Conservation (phyloP, 176 grass and related monocot genomes). For the Poa pratensis region DNA sequence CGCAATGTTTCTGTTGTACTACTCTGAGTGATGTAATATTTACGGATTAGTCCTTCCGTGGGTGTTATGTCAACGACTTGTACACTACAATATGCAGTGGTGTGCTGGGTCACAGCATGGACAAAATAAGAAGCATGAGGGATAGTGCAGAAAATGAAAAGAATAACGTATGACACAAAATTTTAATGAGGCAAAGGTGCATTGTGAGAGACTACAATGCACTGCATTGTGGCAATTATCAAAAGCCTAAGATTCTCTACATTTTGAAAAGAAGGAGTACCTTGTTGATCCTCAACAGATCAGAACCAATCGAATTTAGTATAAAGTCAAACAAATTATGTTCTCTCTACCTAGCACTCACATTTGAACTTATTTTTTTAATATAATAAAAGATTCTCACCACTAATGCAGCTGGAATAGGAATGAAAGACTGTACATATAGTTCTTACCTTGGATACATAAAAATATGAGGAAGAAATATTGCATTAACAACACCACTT, state of each 20-base stretch:
- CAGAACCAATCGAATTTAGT: slow-evolving; percentile 57
- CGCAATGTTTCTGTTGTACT: no score
- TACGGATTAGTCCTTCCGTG: no score
- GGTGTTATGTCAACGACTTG: no score
- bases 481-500: slow-evolving; percentile 87
- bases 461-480: slow-evolving; percentile 81
- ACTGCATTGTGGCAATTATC: not conserved
- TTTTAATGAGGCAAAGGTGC: not conserved
- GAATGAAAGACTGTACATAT: not conserved
- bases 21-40: no score
- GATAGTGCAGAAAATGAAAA: not conserved
- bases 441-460: slow-evolving; percentile 55
- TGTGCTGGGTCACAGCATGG: no score
- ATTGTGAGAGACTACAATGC: not conserved
- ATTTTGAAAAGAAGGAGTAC: slow-evolving; percentile 40
- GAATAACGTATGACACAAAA: not conserved
- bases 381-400: not conserved
- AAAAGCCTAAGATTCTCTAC: not conserved
- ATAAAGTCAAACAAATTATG: slow-evolving; percentile 13
- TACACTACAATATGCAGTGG: no score
- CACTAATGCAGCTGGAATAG: slow-evolving; percentile 2
- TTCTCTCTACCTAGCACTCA: not conserved
- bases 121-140: not conserved
- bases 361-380: not conserved
- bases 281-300: slow-evolving; percentile 65